A percentile compares a stretch with the other conserved stretches of the same genome.
Evolutionary conservation across 2,329 filamentous ascomycete species (phyloP).

Genomic region (Ceratocystis cubensis): DNA sequence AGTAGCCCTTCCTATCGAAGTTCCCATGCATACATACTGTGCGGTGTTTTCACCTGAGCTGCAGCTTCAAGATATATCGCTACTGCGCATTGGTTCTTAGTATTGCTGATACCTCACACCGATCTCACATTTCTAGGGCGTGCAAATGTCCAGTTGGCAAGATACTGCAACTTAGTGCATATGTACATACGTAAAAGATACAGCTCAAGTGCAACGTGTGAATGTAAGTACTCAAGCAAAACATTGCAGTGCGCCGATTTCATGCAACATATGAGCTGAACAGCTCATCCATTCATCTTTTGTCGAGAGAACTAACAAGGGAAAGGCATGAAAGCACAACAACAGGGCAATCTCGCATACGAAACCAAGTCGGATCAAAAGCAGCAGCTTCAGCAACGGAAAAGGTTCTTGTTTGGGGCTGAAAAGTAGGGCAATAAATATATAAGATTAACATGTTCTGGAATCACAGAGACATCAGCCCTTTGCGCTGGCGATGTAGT

Average conservation of each 20-base stretch:
- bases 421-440: not conserved
- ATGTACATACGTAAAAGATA: not conserved
- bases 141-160: not conserved
- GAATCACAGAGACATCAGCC: slow-evolving; percentile 5
- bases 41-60: not conserved
- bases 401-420: not conserved
- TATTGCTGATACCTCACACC: not conserved
- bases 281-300: not conserved
- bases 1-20: not conserved
- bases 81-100: not conserved
- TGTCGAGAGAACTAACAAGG: not conserved
- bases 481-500: not conserved
- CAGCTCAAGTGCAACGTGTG: not conserved
- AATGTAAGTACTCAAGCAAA: too few relatives aligned
- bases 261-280: not conserved
- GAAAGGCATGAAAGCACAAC: too few relatives aligned
- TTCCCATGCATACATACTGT: not conserved
- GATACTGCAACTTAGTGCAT: not conserved
- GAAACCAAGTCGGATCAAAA: too few relatives aligned
- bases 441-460: not conserved
- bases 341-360: too few relatives aligned
- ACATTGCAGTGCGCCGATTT: too few relatives aligned
- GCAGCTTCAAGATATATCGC: not conserved
- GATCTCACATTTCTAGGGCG: not conserved
- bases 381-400: too few relatives aligned